phyloP scores from a whole-genome alignment of 768 basidiomycete species.

The Saitozyma sp. region DNA sequence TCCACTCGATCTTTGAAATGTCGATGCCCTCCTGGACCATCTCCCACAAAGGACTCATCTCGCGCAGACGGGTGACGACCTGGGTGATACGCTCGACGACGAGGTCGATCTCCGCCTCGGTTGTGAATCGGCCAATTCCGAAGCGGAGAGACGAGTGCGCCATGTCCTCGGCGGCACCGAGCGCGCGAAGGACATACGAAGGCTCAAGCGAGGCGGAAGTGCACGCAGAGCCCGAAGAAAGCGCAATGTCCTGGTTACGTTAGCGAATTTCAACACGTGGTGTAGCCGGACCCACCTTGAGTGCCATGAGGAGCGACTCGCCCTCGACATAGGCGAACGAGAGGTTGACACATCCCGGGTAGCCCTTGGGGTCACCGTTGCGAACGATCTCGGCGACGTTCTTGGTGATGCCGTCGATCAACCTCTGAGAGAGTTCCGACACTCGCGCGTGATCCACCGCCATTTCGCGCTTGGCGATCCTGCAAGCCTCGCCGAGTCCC shows the following conservation, averaged over 20 bases:
- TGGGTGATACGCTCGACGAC: conserved; percentile 82
- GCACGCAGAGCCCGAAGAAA: conserved; percentile 97
- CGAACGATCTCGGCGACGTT: conserved; percentile 87
- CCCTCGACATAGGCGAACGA: conserved; percentile 97
- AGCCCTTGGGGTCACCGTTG: conserved; percentile 88
- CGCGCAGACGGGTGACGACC: conserved; percentile 82
- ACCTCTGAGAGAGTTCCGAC: conserved; percentile 71
- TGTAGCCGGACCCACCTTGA: conserved; percentile 65
- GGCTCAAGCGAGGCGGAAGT: conserved; percentile 98
- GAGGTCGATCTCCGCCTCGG: conserved; percentile 93
- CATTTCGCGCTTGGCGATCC: conserved; percentile 91
- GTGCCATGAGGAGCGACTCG: conserved; percentile 93
- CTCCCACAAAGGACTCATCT: conserved; percentile 99
- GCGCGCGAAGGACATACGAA: conserved; percentile 93
- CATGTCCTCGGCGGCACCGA: conserved; percentile 99
- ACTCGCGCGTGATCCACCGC: conserved; percentile 77
- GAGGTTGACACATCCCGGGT: conserved; percentile 93
- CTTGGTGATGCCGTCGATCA: conserved; percentile 76
- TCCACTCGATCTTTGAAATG: conserved; percentile 89
- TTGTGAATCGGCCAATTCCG: conserved; percentile 96
- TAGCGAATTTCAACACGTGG: neutral
- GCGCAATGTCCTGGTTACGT: conserved; percentile 74
- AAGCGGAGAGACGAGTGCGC: conserved; percentile 97
- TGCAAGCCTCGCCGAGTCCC: conserved; percentile 90
- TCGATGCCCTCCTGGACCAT: conserved; percentile 99